Base-by-base conservation (phyloP, 192 early-diverging fungal species). In the Gryganskiella cystojenkinii region DNA sequence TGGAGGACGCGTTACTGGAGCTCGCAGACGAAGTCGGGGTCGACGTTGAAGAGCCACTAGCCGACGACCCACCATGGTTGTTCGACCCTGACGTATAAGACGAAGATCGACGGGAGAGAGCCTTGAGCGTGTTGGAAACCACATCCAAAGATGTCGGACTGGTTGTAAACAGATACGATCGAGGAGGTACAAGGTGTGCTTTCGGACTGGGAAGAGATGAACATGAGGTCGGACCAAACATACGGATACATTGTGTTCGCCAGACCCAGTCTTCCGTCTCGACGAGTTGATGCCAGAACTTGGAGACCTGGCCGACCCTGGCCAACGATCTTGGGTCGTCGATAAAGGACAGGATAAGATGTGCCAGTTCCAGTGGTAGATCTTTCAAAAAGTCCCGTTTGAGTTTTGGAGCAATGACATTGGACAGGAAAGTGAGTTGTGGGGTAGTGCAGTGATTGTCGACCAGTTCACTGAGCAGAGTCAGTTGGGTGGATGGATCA, bases 341-440 rank as follows among this genome's bases (percentile, higher is more conserved):
- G 59, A 99, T 88, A 67, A 93, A 95, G 51, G 87, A 84, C 27
- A 99, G 88, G 66, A 98, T 91, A 60, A 95, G 91, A 45, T 93
- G 88, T 15, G 90, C 80, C 28, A 92, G 85, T 61, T 95, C 92
- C 22, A 85, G 58, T n/a, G 94, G 94, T 60, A 95, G 73, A 20
- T 89, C 88, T 54, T 86, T 90, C 17, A 99, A 58, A 80, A 98
- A 98, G 82, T 99, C 96, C 68, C 94, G 88, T 67, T 96, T 95
- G 49, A 98, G 86, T 22, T 81, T 79, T 44, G 87, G 87, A 1
- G 87, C 82, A 66, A 88, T 88, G 20, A 81, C 68, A 49, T 74
- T 80, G 47, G 78, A 74, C 2, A 88, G 64, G 64, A 80, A 84
- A 43, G 81, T 70, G 50, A 88, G 83, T 31, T 88, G 83, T 22